Base-by-base conservation (phyloP, 352 stramenopile genomes). In the Globisporangium viniferum region DNA sequence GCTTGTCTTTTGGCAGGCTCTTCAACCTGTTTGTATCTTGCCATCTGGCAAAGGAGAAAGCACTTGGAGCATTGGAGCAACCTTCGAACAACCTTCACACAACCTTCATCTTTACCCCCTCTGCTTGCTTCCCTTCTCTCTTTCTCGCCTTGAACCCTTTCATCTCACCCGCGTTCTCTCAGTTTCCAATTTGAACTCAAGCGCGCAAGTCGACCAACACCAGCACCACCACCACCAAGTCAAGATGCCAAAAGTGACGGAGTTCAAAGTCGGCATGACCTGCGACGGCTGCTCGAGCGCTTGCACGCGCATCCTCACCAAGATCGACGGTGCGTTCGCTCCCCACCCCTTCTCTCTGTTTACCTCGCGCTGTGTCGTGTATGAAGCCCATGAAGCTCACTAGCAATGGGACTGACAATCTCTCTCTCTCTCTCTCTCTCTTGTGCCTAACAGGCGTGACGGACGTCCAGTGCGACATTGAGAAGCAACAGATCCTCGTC, bases 211-310 rank as follows among this genome's bases (percentile, higher is more conserved):
- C 66, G n/a, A 66, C 29, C 31, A 62, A 71, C 33, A 61, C 27
- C 39, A 57, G 62, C 3, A 33, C 9, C 44, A n/a, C 22, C n/a
- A n/a, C 9, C 15, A 24, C 6, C 29, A 14, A 18, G 44, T 53
- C 58, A 75, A 57, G 33, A 93, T 91, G 83, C 54, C 76, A 33
- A 84, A 84, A 53, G 77, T 84, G 65, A 92, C 83, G n/a, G 86
- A 94, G 64, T 97, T 96, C 79, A 95, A 93, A 77, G 89, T 95
- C 64, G 86, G 88, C 73, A 96, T 96, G 89, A 94, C 86, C 48
- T 97, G 90, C 82, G 88, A 94, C 36, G 90, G 88, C 77, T 97
- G 89, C 85, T 95, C 87, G 62, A 91, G 77, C 74, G 89, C 90
- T 69, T 90, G 88, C 82, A 94, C 88, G 67, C 88, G 89, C 73